Conservation (phyloP, 306 rosid genomes). For the Dicorynia guianensis region DNA sequence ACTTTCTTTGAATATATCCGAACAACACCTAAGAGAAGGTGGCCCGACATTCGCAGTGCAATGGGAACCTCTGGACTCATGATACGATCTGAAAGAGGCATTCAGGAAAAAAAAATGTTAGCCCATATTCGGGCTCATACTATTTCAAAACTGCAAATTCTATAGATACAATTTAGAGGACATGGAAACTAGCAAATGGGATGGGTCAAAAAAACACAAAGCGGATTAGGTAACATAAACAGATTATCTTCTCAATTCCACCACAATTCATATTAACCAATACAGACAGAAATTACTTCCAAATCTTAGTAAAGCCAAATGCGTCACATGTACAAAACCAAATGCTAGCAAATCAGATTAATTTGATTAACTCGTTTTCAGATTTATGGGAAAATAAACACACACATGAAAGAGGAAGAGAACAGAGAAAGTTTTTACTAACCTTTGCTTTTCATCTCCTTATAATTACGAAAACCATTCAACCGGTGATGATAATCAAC, state of each 20-base stretch:
- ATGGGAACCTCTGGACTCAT: slow-evolving; percentile 93
- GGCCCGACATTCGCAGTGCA: slow-evolving; percentile 86
- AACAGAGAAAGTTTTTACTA: not conserved
- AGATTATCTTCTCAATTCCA: not conserved
- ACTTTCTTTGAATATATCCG: slow-evolving; percentile 91
- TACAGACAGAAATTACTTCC: not conserved
- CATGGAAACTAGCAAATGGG: not conserved
- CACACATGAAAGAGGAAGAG: not conserved
- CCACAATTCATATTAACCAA: not conserved
- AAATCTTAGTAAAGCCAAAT: not conserved
- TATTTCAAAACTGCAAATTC: slow-evolving; percentile 29
- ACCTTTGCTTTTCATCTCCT: too few relatives aligned
- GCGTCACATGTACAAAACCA: not conserved
- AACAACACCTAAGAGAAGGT: slow-evolving; percentile 83
- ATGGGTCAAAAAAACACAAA: not conserved
- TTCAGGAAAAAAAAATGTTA: not conserved
- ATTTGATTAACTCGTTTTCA: not conserved
- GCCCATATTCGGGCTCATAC: not conserved
- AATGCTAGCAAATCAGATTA: not conserved
- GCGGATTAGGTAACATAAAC: not conserved
- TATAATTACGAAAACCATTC: not conserved
- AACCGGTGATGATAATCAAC: not conserved
- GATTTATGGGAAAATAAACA: not conserved
- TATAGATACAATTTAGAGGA: too few relatives aligned
- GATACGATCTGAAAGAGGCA: slow-evolving; percentile 62